These are phyloP conservation scores for Glycine tomentella DNA, from an alignment of 306 rosid genomes.

Conservation along the genomic window DNA sequence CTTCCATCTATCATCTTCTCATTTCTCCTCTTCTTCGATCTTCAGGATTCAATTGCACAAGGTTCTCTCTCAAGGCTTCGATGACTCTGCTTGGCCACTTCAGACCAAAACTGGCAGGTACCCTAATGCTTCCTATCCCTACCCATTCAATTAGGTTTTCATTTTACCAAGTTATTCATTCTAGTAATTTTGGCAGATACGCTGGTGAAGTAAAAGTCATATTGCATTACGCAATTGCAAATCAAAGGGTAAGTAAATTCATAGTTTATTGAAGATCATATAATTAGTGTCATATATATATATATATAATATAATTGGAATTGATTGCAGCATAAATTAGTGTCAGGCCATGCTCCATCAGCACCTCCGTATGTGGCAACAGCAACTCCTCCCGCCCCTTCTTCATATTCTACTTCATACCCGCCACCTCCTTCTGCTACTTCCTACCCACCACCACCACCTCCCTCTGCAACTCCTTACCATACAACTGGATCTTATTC, in stretches of 20 bases:
- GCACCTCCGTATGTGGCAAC: too few species aligned
- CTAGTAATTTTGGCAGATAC: constrained; percentile 40
- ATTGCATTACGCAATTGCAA: constrained; percentile 51
- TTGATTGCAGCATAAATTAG: constrained; percentile 29
- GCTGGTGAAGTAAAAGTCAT: constrained; percentile 59
- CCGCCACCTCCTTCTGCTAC: too few species aligned
- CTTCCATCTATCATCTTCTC: neutral
- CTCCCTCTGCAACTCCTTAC: neutral
- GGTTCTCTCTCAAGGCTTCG: constrained; percentile 83
- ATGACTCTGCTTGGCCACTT: constrained; percentile 80
- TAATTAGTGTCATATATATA: too few species aligned
- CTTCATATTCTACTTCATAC: constrained; percentile 24
- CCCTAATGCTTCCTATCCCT: too few species aligned
- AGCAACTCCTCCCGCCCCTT: constrained; percentile 36
- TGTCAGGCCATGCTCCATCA: constrained; percentile 53
- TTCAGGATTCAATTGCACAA: constrained; percentile 75
- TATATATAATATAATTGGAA: too few species aligned
- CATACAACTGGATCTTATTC: constrained; percentile 35
- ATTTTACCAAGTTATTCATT: too few species aligned
- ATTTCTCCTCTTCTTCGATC: neutral
- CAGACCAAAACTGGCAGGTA: constrained; percentile 73
- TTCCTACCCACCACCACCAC: neutral
- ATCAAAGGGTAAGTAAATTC: constrained; percentile 36
- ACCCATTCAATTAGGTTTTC: too few species aligned
- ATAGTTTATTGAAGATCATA: too few species aligned